Evolutionary conservation across 768 basidiomycete genomes (phyloP).

Genomic region (Suillus occidentalis): DNA sequence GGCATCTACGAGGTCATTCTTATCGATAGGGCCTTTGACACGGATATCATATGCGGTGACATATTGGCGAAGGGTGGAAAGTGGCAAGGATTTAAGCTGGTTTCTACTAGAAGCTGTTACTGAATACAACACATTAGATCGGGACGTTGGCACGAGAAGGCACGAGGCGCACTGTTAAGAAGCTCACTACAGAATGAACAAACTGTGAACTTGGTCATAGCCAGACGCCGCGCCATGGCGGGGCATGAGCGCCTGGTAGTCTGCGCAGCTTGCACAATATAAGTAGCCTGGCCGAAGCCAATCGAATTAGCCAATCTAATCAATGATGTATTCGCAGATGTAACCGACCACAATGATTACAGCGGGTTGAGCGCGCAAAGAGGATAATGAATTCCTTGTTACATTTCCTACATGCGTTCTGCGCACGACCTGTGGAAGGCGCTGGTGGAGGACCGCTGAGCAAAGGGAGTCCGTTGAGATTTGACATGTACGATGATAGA

Average conservation of each 20-base stretch:
- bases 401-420: slow-evolving; percentile 62
- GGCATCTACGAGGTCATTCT: slow-evolving; percentile 74
- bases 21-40: slow-evolving; percentile 65
- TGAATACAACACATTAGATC: slow-evolving; percentile 27
- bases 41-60: slow-evolving; percentile 68
- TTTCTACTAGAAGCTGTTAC: slow-evolving; percentile 68
- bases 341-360: slow-evolving; percentile 73
- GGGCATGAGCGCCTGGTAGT: slow-evolving; percentile 81
- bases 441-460: slow-evolving; percentile 65
- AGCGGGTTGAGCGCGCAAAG: slow-evolving; percentile 61
- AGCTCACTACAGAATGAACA: slow-evolving; percentile 76
- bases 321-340: slow-evolving; percentile 1
- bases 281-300: slow-evolving; percentile 50
- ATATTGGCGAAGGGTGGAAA: slow-evolving; percentile 68
- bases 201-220: slow-evolving; percentile 63
- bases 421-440: slow-evolving; percentile 31
- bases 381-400: slow-evolving; percentile 70
- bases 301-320: background rate
- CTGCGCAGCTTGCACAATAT: slow-evolving; percentile 73
- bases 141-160: background rate
- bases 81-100: slow-evolving; percentile 53
- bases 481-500: background rate
- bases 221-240: slow-evolving; percentile 50
- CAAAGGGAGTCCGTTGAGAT: slow-evolving; percentile 54
- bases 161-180: slow-evolving; percentile 51